phyloP scores from a whole-genome alignment of 768 basidiomycete species.

The Trametes maxima region DNA sequence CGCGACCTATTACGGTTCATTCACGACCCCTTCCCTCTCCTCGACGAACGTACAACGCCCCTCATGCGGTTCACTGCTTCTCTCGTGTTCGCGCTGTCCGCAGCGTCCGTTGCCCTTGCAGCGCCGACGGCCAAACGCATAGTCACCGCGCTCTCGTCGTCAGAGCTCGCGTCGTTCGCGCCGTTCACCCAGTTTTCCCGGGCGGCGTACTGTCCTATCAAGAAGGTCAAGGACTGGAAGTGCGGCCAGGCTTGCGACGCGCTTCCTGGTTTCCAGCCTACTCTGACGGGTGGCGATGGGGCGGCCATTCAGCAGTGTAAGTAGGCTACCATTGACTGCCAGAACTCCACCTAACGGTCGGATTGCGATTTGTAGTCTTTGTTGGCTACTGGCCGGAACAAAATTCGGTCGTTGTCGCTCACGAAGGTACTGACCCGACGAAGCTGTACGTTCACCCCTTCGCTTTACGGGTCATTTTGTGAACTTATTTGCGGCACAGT shows the following conservation, averaged over 20 bases:
- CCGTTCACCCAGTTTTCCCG: constrained; percentile 59
- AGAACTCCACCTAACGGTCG: not conserved
- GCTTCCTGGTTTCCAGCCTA: constrained; percentile 44
- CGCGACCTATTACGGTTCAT: not conserved
- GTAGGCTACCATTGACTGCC: not conserved
- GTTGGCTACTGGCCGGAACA: constrained; percentile 60
- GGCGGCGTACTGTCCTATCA: constrained; percentile 54
- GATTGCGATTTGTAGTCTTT: constrained; percentile 39
- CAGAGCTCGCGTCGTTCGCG: constrained; percentile 40
- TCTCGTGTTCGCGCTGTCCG: constrained; percentile 1
- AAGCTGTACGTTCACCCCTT: constrained; percentile 44
- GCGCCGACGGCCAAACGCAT: constrained; percentile 10
- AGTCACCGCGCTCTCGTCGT: constrained; percentile 33
- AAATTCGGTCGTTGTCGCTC: constrained; percentile 56
- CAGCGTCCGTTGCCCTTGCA: not conserved
- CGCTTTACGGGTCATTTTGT: not conserved
- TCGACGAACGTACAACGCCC: not conserved
- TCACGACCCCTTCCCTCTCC: not conserved
- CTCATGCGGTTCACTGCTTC: constrained; percentile 10
- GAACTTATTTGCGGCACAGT: constrained; percentile 29
- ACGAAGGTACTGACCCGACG: constrained; percentile 62
- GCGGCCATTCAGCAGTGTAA: constrained; percentile 50
- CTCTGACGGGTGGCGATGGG: constrained; percentile 55
- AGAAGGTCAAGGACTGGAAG: constrained; percentile 41
- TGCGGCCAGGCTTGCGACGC: constrained; percentile 52